A percentile compares a stretch with the other conserved stretches of the same genome.
phyloP scores from a whole-genome alignment of 208 protist genomes.

The Leishmania guyanensis region DNA sequence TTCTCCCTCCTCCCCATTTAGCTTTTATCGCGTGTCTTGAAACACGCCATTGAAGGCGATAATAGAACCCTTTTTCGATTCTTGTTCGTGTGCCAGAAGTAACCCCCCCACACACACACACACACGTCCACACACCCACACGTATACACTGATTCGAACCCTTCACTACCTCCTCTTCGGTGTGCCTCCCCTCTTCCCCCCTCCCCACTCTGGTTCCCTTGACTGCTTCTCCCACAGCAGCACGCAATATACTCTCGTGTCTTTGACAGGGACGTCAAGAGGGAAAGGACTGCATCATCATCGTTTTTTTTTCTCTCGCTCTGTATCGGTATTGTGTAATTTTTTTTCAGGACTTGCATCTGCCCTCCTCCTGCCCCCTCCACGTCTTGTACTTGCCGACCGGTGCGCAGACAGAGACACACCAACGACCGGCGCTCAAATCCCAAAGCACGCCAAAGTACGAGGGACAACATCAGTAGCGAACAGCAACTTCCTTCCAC shows the following conservation, averaged over 20 bases:
- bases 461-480: not conserved
- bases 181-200: not conserved
- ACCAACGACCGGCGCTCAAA: not conserved
- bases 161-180: not conserved
- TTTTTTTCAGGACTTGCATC: not conserved
- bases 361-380: not conserved
- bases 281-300: not conserved
- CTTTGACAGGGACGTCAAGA: not conserved
- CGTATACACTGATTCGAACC: not conserved
- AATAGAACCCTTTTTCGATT: not conserved
- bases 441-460: not conserved
- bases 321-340: not conserved
- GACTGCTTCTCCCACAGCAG: not conserved
- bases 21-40: slow-evolving; percentile 1
- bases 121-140: not conserved
- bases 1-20: not conserved
- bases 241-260: not conserved
- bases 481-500: not conserved
- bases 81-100: not conserved
- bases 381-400: not conserved
- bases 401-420: not conserved
- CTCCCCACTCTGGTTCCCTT: not conserved
- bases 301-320: not conserved
- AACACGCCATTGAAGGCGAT: not conserved
- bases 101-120: not conserved